phyloP scores from a whole-genome alignment of 257 asterid genomes.

The Rehmannia glutinosa region DNA sequence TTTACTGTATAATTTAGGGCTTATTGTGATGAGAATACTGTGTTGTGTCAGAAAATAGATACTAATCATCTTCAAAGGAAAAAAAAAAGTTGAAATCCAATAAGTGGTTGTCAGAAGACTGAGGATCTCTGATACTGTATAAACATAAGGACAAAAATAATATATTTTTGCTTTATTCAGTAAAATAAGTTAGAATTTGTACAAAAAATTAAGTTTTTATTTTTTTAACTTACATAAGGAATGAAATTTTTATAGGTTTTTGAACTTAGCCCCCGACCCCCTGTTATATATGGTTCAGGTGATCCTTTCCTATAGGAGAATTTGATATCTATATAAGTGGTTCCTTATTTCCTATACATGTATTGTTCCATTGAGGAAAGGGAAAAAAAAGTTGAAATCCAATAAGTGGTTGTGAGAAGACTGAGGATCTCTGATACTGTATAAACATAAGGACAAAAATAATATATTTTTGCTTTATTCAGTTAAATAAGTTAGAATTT shows the following conservation, averaged over 20 bases:
- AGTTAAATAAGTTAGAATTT: not conserved
- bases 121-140: not conserved
- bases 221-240: not conserved
- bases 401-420: not conserved
- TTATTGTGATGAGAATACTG: not conserved
- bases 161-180: not conserved
- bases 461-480: not conserved
- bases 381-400: not conserved
- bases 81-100: not conserved
- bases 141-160: not conserved
- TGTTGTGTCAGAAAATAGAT: not conserved
- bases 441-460: not conserved
- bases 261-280: not conserved
- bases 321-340: not conserved
- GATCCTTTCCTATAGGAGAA: slow-evolving; percentile 5
- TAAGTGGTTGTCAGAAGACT: not conserved
- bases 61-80: not conserved
- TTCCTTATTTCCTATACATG: no score
- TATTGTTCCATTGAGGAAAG: not conserved
- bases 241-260: not conserved
- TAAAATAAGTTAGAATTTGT: not conserved
- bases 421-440: not conserved
- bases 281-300: not conserved
- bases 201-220: no score
- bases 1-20: not conserved